Conservation (phyloP, 2,329 filamentous ascomycete species). For the Calonectria hawksworthii region DNA sequence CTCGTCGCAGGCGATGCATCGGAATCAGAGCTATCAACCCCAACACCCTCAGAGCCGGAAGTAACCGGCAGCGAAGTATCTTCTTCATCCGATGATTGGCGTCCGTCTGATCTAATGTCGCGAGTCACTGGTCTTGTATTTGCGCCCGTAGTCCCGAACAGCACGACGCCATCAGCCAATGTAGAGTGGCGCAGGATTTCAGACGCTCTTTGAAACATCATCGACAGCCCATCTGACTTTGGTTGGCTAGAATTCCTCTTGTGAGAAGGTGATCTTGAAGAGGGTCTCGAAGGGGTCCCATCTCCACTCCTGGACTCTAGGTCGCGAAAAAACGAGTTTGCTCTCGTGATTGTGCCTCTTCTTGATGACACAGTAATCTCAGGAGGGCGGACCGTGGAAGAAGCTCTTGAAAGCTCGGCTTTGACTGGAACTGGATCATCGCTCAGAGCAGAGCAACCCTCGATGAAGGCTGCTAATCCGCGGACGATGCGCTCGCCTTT, state of each 20-base stretch:
- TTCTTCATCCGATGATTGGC: slow-evolving; percentile 32
- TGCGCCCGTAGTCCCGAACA: slow-evolving; percentile 48
- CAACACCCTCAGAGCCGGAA: slow-evolving; percentile 39
- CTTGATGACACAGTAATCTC: slow-evolving; percentile 31
- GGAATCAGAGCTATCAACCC: slow-evolving; percentile 47
- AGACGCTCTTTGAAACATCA: slow-evolving; percentile 47
- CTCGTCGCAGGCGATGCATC: slow-evolving; percentile 44
- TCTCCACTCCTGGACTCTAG: not conserved
- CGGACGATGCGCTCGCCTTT: slow-evolving; percentile 68
- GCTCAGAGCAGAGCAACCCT: slow-evolving; percentile 56
- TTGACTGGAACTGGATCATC: slow-evolving; percentile 31
- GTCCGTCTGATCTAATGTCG: slow-evolving; percentile 1
- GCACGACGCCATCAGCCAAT: slow-evolving; percentile 48
- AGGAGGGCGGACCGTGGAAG: slow-evolving; percentile 34
- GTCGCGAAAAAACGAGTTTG: slow-evolving; percentile 3
- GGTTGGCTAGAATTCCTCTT: slow-evolving; percentile 5
- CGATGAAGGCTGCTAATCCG: slow-evolving; percentile 68
- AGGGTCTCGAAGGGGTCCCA: not conserved
- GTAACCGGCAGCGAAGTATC: slow-evolving; percentile 26
- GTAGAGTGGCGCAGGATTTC: slow-evolving; percentile 48
- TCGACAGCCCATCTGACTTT: slow-evolving; percentile 40
- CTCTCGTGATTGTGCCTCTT: slow-evolving; percentile 15
- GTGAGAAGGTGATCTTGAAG: not conserved
- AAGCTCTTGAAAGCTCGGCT: slow-evolving; percentile 17
- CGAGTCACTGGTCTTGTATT: slow-evolving; percentile 28